Percentiles rank a stretch among this genome's conserved stretches.
These are phyloP conservation scores for Massariosphaeria phaeospora DNA, from an alignment of 495 filamentous ascomycete genomes.

Conservation along the genomic window DNA sequence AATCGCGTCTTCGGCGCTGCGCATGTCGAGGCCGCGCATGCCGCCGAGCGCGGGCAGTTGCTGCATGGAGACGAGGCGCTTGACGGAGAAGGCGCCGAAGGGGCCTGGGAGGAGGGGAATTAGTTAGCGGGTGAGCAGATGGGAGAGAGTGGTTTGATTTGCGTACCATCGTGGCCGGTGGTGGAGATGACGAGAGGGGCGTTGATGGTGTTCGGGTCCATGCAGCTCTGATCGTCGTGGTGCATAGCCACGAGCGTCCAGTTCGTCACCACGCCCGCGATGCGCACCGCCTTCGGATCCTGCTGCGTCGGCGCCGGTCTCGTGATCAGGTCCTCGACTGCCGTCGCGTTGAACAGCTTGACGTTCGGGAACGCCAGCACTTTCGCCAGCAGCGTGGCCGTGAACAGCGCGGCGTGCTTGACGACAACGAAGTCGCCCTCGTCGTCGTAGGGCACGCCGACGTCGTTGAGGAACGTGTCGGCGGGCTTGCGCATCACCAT, in stretches of 20 bases:
- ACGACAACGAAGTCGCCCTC: constrained; percentile 84
- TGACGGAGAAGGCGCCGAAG: constrained; percentile 83
- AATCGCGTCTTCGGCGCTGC: constrained; percentile 80
- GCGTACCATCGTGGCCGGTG: constrained; percentile 87
- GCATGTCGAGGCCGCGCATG: constrained; percentile 91
- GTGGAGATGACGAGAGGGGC: constrained; percentile 79
- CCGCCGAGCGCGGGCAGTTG: constrained; percentile 75
- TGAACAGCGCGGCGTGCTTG: constrained; percentile 90
- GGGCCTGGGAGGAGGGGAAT: too few species aligned
- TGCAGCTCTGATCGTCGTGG: constrained; percentile 88
- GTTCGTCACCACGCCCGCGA: constrained; percentile 89
- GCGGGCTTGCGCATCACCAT: constrained; percentile 94
- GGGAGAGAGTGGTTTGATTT: too few species aligned
- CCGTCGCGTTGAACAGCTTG: constrained; percentile 92
- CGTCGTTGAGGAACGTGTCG: constrained; percentile 70
- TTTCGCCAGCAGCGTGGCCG: constrained; percentile 73
- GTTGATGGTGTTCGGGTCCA: constrained; percentile 96
- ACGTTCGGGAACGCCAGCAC: constrained; percentile 81
- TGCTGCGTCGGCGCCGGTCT: constrained; percentile 44
- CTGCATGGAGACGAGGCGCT: constrained; percentile 78
- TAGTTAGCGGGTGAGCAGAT: too few species aligned
- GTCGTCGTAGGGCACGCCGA: constrained; percentile 81
- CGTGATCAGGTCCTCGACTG: constrained; percentile 87
- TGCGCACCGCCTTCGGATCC: constrained; percentile 51
- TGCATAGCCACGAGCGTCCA: constrained; percentile 89